Evolutionary conservation across 2,329 filamentous ascomycete genomes (phyloP).

Genomic region (Annulohypoxylon truncatum): DNA sequence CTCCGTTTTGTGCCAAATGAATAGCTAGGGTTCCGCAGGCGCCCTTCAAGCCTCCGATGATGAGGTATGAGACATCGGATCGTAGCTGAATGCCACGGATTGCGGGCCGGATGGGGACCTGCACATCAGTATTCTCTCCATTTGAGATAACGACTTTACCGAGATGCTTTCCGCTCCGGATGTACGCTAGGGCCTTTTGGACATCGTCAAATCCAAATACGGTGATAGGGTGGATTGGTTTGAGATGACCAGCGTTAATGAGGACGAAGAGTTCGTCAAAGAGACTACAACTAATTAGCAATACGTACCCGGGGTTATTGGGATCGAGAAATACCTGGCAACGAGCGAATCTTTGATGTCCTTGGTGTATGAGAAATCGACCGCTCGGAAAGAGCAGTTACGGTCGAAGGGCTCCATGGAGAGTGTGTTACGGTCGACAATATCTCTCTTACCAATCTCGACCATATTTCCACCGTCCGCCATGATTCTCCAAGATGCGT

Average conservation of each 20-base stretch:
- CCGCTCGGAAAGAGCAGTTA: conserved; percentile 37
- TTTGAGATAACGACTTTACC: conserved; percentile 39
- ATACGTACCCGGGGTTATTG: too few species aligned
- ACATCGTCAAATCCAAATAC: conserved; percentile 47
- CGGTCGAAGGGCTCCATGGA: conserved; percentile 42
- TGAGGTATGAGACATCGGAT: conserved; percentile 49
- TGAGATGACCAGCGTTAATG: conserved; percentile 37
- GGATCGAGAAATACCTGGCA: not conserved
- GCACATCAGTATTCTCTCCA: conserved; percentile 21
- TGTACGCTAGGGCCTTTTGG: conserved; percentile 46
- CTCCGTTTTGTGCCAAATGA: conserved; percentile 51
- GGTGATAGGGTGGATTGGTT: conserved; percentile 49
- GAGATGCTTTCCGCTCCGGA: conserved; percentile 51
- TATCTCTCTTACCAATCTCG: conserved; percentile 40
- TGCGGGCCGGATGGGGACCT: conserved; percentile 43
- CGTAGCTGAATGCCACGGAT: conserved; percentile 35
- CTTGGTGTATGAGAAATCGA: conserved; percentile 33
- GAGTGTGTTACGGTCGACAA: conserved; percentile 31
- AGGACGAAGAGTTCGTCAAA: conserved; percentile 25
- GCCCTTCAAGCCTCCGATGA: conserved; percentile 54
- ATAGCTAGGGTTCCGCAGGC: conserved; percentile 52
- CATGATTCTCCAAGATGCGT: conserved; percentile 32
- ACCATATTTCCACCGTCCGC: conserved; percentile 41
- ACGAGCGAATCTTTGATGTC: conserved; percentile 1
- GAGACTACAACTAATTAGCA: too few species aligned